Base-by-base conservation (phyloP, 805 yeast genomes). In the Monosporozyma servazzii region DNA sequence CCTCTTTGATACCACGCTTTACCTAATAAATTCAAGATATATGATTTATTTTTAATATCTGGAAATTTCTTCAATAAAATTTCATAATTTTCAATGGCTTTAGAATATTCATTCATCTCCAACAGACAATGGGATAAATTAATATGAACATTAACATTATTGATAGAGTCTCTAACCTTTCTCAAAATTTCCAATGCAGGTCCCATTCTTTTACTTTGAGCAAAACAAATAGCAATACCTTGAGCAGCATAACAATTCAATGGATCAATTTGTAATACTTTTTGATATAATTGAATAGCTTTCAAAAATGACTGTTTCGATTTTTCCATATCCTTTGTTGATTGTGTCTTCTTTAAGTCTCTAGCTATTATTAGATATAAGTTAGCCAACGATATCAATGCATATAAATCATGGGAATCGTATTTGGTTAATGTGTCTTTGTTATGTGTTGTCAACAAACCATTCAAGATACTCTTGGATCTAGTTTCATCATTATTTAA, bases 211-310 rank as follows among this genome's bases (percentile, higher is more conserved):
- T 83, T 82, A 61, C 82, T 84, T 61, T 91, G 97, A 10, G 95
- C 95, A 66, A 88, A 86, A 4, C 89, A 81, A 51, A 93, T 88
- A 1, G 97, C 98, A 55, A 93, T 76, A 51, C 99, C 99, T 68
- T 93, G 99, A 1, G 99, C 98, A 5, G 99, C 99, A 71, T 84
- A 93, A 1, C 90, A 91, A 64, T 91, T 88, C 58, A 77, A 75
- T 2, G 90, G 80, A 70, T 93, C 98, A 29, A 89, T 70, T 48
- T 86, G 82, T 50, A 93, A 71, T 1, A 88, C 96, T 69, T 93
- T 93, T 61, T 88, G 86, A 66, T 81, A 91, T 53, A 93, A 74
- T 69, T 91, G 97, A 13, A 90, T 85, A n/a, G 96, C 96, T 67
- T 96, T 81, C 45, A 84, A 74, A 65, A 85, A 91, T 51, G 88